Evolutionary conservation across 2,329 filamentous ascomycete species (phyloP), one percentile per base, ranked within the genome.

Genomic region (Boeremia exigua): DNA sequence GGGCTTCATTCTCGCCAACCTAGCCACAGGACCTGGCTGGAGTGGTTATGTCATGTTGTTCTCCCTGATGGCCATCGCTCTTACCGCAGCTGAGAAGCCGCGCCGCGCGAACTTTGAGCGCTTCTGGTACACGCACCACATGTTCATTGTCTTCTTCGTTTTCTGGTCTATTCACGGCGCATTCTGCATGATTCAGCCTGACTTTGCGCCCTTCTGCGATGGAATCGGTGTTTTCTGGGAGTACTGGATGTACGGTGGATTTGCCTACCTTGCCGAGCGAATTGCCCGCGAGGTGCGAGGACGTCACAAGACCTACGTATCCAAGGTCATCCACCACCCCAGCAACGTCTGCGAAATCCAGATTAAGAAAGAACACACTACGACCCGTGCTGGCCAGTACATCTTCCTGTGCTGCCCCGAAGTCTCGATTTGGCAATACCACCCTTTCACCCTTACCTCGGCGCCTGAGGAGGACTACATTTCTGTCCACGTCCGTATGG

Each of bases 161-260:
- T 93, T 95, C 82, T 95, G 91, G 90, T 88, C 90, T n/a, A 84
- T 94, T 68, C 91, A 96, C 76, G 91, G 91, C 55, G 89, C 89
- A 25, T 95, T 92, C 79, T 94, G 91, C 77, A 94, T 95, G 91
- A 94, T 94, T 69, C 90, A 91, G 76, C 87, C 90, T 48, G 91
- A 95, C 72, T 85, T 89, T 60, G 88, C 88, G 6, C 90, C 91
- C 1, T 93, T 90, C 74, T 93, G 91, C 77, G 82, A 85, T 52
- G 87, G 88, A 54, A 80, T 91, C 57, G 91, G 90, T 67, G 89
- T 93, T 49, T 95, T 96, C 75, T 95, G 90, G 89, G 88, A 93
- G 78, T 95, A 90, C 79, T 95, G 90, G 90, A 88, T 91, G 84
- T 91, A 91, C 71, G 89, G 90, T 46, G 91, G 90, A 58, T 90